These are phyloP conservation scores for Vanrija humicola DNA, from an alignment of 1,284 basidiomycete species.

Conservation along the genomic window DNA sequence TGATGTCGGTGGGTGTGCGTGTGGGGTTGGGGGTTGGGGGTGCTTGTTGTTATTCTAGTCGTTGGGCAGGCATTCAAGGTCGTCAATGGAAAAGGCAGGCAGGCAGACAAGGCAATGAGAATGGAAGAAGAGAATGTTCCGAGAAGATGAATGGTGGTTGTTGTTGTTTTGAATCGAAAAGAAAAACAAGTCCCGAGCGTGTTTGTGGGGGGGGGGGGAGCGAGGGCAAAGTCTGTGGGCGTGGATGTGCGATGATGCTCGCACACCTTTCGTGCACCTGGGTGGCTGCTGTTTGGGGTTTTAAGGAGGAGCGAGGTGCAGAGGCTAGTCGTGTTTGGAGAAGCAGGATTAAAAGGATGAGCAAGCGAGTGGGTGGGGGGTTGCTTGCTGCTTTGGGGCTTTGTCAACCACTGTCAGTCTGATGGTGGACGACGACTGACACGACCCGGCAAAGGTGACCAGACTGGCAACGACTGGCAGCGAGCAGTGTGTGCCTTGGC, in stretches of 20 bases:
- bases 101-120: too few species aligned
- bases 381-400: slow-evolving; percentile 4
- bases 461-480: neutral
- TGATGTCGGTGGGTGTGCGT: too few species aligned
- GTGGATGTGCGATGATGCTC: neutral
- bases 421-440: too few species aligned
- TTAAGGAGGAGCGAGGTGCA: too few species aligned
- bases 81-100: too few species aligned
- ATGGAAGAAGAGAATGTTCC: too few species aligned
- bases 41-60: too few species aligned
- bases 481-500: neutral
- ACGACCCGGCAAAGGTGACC: too few species aligned
- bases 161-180: neutral
- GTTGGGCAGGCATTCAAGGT: too few species aligned
- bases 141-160: neutral
- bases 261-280: too few species aligned
- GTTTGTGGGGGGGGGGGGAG: neutral
- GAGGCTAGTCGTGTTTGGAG: neutral
- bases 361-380: neutral
- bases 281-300: neutral
- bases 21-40: too few species aligned
- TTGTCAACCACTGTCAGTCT: too few species aligned
- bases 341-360: neutral
- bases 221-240: neutral
- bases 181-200: neutral